These are phyloP conservation scores for Candida gigantensis DNA, from an alignment of 1,139 yeast species.

Conservation along the genomic window DNA sequence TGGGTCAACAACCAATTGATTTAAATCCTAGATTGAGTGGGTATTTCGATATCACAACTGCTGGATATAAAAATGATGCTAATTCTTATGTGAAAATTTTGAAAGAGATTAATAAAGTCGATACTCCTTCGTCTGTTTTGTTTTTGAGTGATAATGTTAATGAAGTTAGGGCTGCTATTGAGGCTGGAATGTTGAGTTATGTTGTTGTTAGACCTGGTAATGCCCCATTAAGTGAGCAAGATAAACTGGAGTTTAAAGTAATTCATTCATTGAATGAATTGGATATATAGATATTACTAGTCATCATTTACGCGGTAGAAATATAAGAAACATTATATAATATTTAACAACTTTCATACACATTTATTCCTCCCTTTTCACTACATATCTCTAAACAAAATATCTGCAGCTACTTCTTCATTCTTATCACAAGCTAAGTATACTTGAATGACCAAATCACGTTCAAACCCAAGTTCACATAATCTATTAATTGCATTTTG, in stretches of 20 bases:
- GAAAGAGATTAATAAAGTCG: constrained; percentile 36
- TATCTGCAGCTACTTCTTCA: constrained; percentile 95
- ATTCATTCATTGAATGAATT: constrained; percentile 22
- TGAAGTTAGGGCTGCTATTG: constrained; percentile 72
- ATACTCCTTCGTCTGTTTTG: constrained; percentile 37
- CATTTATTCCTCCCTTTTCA: too few species aligned
- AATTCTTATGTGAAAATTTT: constrained; percentile 62
- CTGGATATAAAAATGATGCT: constrained; percentile 68
- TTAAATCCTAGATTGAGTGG: constrained; percentile 57
- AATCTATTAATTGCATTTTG: constrained; percentile 84
- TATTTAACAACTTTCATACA: too few species aligned
- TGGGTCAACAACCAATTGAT: constrained; percentile 36
- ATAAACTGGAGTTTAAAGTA: constrained; percentile 20
- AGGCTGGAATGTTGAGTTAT: constrained; percentile 60
- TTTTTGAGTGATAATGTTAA: constrained; percentile 76
- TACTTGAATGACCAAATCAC: constrained; percentile 85
- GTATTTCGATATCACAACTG: constrained; percentile 82
- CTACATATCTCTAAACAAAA: constrained; percentile 62
- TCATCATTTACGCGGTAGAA: too few species aligned
- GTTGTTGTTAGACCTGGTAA: constrained; percentile 81
- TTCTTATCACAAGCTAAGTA: constrained; percentile 98
- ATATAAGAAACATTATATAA: too few species aligned
- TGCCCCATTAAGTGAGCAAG: constrained; percentile 45
- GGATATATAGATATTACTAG: constrained; percentile 9
- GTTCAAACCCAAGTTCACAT: constrained; percentile 90